Evolutionary conservation across 495 filamentous ascomycete genomes (phyloP).

Genomic region (Penicillium desertorum): DNA sequence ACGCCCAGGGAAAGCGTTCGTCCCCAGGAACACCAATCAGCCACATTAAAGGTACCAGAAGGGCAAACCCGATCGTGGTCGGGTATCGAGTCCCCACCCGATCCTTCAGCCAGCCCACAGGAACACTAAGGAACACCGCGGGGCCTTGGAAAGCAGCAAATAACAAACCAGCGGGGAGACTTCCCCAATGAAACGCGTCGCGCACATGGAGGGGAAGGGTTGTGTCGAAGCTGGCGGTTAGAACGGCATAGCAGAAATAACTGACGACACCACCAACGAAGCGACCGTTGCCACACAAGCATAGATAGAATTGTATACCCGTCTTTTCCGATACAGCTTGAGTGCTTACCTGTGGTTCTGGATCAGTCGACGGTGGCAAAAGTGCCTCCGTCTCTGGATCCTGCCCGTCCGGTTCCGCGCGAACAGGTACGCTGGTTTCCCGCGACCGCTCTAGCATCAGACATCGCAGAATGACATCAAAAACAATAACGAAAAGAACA

Average conservation of each 20-base stretch:
- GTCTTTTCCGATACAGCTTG: neutral
- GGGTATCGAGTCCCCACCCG: conserved; percentile 24
- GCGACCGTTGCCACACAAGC: conserved; percentile 18
- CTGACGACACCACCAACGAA: conserved; percentile 17
- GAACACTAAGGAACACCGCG: conserved; percentile 22
- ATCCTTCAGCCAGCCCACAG: conserved; percentile 32
- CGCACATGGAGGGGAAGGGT: conserved; percentile 34
- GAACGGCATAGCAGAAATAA: conserved; percentile 18
- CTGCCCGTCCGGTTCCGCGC: neutral
- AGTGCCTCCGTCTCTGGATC: conserved; percentile 5
- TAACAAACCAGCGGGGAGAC: conserved; percentile 21
- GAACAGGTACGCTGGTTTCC: neutral
- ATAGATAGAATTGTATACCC: conserved; percentile 15
- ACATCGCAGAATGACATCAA: conserved; percentile 27
- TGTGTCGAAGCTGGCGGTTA: conserved; percentile 29
- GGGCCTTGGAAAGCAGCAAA: conserved; percentile 27
- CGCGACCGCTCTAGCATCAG: conserved; percentile 28
- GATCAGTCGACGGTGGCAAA: neutral
- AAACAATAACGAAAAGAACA: conserved; percentile 18
- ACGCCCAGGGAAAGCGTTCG: conserved; percentile 22
- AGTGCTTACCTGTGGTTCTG: neutral
- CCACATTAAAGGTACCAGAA: conserved; percentile 22
- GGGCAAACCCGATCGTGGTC: conserved; percentile 20
- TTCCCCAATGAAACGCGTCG: conserved; percentile 23
- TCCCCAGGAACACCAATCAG: conserved; percentile 26